A percentile compares a stretch with the other conserved stretches of the same genome.
These are phyloP conservation scores for Bruguiera hainesii DNA, from an alignment of 441 rosid genomes.

Conservation along the genomic window DNA sequence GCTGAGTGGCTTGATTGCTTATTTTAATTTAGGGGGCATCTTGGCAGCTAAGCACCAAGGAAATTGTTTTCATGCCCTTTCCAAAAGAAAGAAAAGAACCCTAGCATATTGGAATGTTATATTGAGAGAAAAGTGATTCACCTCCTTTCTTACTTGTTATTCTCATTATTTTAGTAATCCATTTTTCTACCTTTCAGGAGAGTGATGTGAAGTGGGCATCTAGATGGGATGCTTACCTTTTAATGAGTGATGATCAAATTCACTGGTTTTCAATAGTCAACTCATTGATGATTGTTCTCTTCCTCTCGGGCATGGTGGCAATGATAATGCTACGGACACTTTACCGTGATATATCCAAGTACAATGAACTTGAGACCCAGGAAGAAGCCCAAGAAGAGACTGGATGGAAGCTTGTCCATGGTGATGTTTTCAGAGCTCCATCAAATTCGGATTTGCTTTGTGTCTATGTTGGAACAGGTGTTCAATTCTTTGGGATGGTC, in stretches of 20 bases:
- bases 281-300: constrained; percentile 89
- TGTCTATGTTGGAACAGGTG: constrained; percentile 95
- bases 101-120: no score
- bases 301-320: constrained; percentile 92
- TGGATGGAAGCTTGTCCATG: constrained; percentile 92
- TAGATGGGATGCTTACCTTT: constrained; percentile 93
- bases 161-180: constrained; percentile 10
- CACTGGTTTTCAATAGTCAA: constrained; percentile 92
- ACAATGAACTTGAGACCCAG: constrained; percentile 89
- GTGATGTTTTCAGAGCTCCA: constrained; percentile 92
- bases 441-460: constrained; percentile 67
- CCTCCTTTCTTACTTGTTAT: neutral
- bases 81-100: neutral
- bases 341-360: constrained; percentile 86
- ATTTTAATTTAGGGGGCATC: no score
- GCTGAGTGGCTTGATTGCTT: no score
- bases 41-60: neutral
- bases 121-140: no score
- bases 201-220: constrained; percentile 98
- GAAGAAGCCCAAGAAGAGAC: constrained; percentile 97
- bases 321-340: constrained; percentile 94
- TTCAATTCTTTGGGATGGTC: constrained; percentile 88
- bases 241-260: constrained; percentile 86
- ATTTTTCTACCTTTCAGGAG: constrained; percentile 43
- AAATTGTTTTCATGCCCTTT: neutral